phyloP scores from a whole-genome alignment of 208 protist genomes.

The Vickermania spadyakhi region DNA sequence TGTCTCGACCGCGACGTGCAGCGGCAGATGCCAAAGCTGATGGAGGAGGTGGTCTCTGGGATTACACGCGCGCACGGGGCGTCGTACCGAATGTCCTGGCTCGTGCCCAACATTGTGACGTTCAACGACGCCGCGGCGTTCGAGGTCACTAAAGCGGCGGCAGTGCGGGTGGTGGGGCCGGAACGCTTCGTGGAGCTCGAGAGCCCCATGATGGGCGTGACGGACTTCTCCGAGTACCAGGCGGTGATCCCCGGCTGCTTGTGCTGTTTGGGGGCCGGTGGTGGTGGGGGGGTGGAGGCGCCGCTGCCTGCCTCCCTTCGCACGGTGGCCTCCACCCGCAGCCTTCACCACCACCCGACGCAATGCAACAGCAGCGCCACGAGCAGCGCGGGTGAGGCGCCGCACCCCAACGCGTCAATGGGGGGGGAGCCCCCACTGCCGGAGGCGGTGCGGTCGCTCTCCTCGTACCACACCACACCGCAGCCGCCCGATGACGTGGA shows the following conservation, averaged over 20 bases:
- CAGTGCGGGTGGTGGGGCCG: constrained; percentile 32
- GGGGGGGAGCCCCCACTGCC: background rate
- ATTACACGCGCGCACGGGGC: constrained; percentile 39
- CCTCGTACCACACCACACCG: background rate
- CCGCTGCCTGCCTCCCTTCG: background rate
- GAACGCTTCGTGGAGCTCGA: constrained; percentile 31
- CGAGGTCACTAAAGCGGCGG: constrained; percentile 37
- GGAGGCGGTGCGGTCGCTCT: background rate
- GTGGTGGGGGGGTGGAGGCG: background rate
- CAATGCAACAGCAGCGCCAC: too few species aligned
- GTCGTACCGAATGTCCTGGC: constrained; percentile 34
- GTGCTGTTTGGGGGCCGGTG: constrained; percentile 48
- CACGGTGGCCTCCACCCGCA: too few species aligned
- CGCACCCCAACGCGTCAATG: background rate
- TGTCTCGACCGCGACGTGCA: constrained; percentile 29
- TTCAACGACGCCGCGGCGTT: constrained; percentile 69
- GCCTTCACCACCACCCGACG: background rate
- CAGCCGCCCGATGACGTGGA: too few species aligned
- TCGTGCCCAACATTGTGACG: constrained; percentile 77
- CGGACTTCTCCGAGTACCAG: constrained; percentile 72
- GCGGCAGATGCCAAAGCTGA: constrained; percentile 19
- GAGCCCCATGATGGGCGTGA: constrained; percentile 41
- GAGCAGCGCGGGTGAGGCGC: background rate
- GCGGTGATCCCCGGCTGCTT: constrained; percentile 60
- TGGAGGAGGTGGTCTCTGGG: constrained; percentile 28